Base-by-base conservation (phyloP, 2,329 filamentous ascomycete genomes). In the Helotiales sp. region DNA sequence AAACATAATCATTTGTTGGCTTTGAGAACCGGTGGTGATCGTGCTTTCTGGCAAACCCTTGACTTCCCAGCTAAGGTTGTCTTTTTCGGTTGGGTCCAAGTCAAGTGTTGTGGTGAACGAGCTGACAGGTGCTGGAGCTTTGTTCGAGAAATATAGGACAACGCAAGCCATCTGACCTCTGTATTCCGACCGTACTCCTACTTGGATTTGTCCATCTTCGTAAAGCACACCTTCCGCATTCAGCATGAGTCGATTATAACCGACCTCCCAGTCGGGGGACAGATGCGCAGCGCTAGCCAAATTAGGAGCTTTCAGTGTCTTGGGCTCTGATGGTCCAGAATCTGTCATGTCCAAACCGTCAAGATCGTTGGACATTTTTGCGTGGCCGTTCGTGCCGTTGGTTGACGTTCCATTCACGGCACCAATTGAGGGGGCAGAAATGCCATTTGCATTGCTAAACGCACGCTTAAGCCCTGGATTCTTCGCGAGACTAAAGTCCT, bases 41-140 rank as follows among this genome's bases (percentile, higher is more conserved):
- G 83, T 88, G 34, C 90, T 92, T 27, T 98, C 93, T 0, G 95
- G 93, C 5, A 98, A 80, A 57, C 85, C 88, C 75, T 96, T 97
- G 60, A 91, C 85, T 69, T 98, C 95, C 74, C 91, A 89, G 34
- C 90, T 90, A 54, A 99, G 75, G 36, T 84, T 85, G 30, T 73
- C 74, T 72, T 84, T 87, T 60, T 88, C 85, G 54, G 74, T 76
- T 55, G 82, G 80, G 55, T 92, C 88, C 63, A 96, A 87, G 71
- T 98, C 93, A 48, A 98, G 77, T 0, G 93, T 96, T 0, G 95
- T 98, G 0, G 95, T 98, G 71, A 99, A 96, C 0, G 93, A 96
- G 54, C 86, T 89, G 67, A 99, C 89, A 0, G 89, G 77, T 34
- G 89, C 88, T 0, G 91, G 87, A 0, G 91, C 92, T 76, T 96